Evolutionary conservation across 2,329 filamentous ascomycete species (phyloP).

Genomic region (Diaporthe humulicola): DNA sequence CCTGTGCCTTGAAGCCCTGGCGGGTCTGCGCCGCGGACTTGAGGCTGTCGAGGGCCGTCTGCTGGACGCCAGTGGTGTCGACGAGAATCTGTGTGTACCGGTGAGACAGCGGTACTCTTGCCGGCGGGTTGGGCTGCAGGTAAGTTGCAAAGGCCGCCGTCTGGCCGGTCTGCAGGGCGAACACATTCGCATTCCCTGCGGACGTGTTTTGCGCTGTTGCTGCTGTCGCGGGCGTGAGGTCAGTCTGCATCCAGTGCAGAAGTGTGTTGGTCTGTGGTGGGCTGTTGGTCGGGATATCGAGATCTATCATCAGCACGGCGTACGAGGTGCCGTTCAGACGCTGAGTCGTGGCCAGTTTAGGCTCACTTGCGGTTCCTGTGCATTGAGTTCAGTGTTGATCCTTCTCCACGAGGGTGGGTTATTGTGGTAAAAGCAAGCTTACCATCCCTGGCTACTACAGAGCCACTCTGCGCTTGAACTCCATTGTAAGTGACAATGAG

Average conservation of each 20-base stretch:
- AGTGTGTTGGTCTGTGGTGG: slow-evolving; percentile 53
- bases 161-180: slow-evolving; percentile 48
- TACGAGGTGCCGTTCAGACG: slow-evolving; percentile 56
- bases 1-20: slow-evolving; percentile 50
- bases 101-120: slow-evolving; percentile 53
- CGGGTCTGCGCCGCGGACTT: slow-evolving; percentile 47
- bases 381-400: background rate
- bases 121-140: slow-evolving; percentile 55
- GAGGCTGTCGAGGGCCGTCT: slow-evolving; percentile 46
- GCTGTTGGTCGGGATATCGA: slow-evolving; percentile 61
- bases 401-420: background rate
- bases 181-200: slow-evolving; percentile 45
- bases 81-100: slow-evolving; percentile 56
- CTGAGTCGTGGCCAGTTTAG: slow-evolving; percentile 52
- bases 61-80: slow-evolving; percentile 50
- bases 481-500: slow-evolving; percentile 57
- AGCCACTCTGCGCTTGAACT: slow-evolving; percentile 54
- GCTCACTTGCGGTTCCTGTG: slow-evolving; percentile 51
- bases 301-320: slow-evolving; percentile 58
- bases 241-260: slow-evolving; percentile 59
- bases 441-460: slow-evolving; percentile 54
- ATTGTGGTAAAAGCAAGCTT: slow-evolving; percentile 33
- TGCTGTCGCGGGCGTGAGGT: slow-evolving; percentile 48
- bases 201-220: slow-evolving; percentile 47
- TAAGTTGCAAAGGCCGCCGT: slow-evolving; percentile 49